Evolutionary conservation across 2,329 filamentous ascomycete genomes (phyloP).

Genomic region (Orbilia oligospora): DNA sequence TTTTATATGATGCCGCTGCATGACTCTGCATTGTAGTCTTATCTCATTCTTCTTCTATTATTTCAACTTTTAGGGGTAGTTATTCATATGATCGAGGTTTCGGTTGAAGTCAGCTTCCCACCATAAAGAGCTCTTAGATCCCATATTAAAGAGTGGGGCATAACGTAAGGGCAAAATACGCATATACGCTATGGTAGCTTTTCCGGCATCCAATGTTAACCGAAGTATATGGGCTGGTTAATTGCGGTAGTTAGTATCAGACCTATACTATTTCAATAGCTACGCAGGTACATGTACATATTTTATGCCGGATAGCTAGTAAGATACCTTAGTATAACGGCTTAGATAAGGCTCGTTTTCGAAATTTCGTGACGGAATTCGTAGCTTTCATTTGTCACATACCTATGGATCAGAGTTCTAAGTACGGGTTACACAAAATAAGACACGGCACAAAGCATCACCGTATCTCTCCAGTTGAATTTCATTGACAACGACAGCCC

Average conservation of each 20-base stretch:
- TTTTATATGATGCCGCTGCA: no score
- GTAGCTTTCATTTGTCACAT: constrained; percentile 23
- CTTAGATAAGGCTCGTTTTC: not conserved
- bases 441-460: constrained; percentile 41
- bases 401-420: not conserved
- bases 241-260: no score
- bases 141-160: not conserved
- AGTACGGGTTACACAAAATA: constrained; percentile 33
- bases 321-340: no score
- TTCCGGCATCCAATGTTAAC: not conserved
- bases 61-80: no score
- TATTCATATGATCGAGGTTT: no score
- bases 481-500: not conserved
- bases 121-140: no score
- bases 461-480: not conserved
- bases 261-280: not conserved
- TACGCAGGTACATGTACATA: no score
- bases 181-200: not conserved
- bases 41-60: no score
- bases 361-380: not conserved
- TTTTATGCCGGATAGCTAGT: no score
- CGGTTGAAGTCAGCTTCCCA: not conserved
- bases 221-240: not conserved
- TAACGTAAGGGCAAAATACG: not conserved
- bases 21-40: no score